phyloP scores from a whole-genome alignment of 1,139 yeast species.

The Hemisphaericaspora xylofermentans region DNA sequence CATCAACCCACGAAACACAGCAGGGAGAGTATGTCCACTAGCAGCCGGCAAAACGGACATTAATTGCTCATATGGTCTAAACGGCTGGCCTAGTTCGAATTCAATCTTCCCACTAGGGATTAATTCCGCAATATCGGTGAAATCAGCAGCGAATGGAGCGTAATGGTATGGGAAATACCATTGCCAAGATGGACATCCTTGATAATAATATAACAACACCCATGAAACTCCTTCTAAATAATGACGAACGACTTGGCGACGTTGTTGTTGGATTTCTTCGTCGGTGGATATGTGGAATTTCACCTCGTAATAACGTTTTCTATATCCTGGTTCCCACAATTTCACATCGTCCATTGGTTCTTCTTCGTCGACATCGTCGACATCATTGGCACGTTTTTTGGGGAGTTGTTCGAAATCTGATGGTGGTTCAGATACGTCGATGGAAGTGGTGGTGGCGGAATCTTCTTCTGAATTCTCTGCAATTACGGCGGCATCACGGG shows the following conservation, averaged over 20 bases:
- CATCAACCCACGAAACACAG: constrained; percentile 81
- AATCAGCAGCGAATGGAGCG: constrained; percentile 96
- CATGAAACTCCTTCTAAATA: constrained; percentile 95
- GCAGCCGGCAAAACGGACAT: constrained; percentile 98
- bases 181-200: constrained; percentile 98
- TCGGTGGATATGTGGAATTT: constrained; percentile 64
- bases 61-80: constrained; percentile 90
- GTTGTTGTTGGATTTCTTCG: constrained; percentile 55
- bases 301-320: constrained; percentile 71
- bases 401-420: constrained; percentile 19
- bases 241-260: constrained; percentile 62
- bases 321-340: constrained; percentile 86
- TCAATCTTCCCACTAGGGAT: constrained; percentile 55
- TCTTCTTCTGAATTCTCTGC: constrained; percentile 12
- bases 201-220: constrained; percentile 91
- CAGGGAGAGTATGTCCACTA: constrained; percentile 88
- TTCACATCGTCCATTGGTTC: constrained; percentile 57
- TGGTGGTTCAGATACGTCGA: constrained; percentile 24
- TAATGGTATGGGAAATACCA: constrained; percentile 98
- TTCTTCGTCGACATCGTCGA: constrained; percentile 10
- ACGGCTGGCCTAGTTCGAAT: constrained; percentile 76
- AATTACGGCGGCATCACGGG: constrained; percentile 17
- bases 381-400: constrained; percentile 19
- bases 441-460: constrained; percentile 11
- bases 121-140: constrained; percentile 49